Conservation (phyloP, 2,329 filamentous ascomycete species). For the Geosmithia morbida region DNA sequence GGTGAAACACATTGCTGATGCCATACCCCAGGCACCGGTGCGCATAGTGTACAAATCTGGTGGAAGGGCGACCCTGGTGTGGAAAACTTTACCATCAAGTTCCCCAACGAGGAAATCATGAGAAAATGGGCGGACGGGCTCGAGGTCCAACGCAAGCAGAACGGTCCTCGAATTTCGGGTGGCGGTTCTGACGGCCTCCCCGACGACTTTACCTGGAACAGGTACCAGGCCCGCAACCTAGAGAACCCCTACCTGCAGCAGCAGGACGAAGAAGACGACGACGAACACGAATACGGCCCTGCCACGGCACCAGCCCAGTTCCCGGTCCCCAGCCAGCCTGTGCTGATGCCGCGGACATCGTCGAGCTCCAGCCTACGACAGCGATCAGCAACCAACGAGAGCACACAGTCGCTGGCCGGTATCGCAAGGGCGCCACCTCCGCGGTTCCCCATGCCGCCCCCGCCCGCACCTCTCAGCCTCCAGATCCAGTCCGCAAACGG, state of each 20-base stretch:
- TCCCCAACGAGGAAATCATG: constrained; percentile 81
- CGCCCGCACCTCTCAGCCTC: constrained; percentile 48
- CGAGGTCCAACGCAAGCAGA: constrained; percentile 58
- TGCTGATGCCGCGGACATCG: constrained; percentile 23
- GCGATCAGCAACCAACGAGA: constrained; percentile 63
- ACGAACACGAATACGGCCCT: constrained; percentile 22
- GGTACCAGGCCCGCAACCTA: constrained; percentile 46
- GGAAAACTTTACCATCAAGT: constrained; percentile 92
- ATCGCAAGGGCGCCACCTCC: constrained; percentile 49
- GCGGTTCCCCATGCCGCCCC: constrained; percentile 54
- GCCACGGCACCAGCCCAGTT: constrained; percentile 20
- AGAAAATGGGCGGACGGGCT: constrained; percentile 80
- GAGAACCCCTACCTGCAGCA: constrained; percentile 71
- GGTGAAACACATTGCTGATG: background rate
- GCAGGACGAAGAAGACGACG: constrained; percentile 47
- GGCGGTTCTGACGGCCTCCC: constrained; percentile 34
- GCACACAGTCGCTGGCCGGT: constrained; percentile 40
- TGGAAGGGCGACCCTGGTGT: constrained; percentile 96
- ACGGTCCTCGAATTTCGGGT: constrained; percentile 29
- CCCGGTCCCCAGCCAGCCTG: constrained; percentile 11
- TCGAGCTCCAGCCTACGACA: constrained; percentile 64
- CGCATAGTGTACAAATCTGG: constrained; percentile 92
- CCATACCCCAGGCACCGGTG: constrained; percentile 36
- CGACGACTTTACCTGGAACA: constrained; percentile 71
- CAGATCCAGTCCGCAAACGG: constrained; percentile 36